phyloP scores from a whole-genome alignment of 2,329 filamentous ascomycete species.

The Arthrobotrys sphaeroides region DNA sequence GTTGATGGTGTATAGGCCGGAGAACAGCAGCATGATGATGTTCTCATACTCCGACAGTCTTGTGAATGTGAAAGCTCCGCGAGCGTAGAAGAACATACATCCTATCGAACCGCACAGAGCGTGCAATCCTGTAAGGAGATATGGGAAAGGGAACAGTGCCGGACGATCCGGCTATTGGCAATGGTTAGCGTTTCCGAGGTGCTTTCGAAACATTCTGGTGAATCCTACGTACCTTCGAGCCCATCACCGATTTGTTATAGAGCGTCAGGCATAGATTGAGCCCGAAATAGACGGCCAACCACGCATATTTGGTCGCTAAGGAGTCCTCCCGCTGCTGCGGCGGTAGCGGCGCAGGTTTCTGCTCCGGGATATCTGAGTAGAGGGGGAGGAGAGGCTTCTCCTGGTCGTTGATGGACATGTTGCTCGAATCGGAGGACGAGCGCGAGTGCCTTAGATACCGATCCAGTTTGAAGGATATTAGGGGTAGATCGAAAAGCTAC shows the following conservation, averaged over 20 bases:
- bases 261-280: slow-evolving; percentile 66
- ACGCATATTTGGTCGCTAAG: slow-evolving; percentile 63
- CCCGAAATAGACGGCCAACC: slow-evolving; percentile 67
- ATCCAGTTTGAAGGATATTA: slow-evolving; percentile 51
- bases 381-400: slow-evolving; percentile 52
- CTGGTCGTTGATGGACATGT: slow-evolving; percentile 49
- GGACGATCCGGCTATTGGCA: slow-evolving; percentile 33
- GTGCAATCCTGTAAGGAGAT: slow-evolving; percentile 70
- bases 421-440: slow-evolving; percentile 53
- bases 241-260: slow-evolving; percentile 70
- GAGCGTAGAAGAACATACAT: slow-evolving; percentile 66
- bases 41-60: slow-evolving; percentile 67
- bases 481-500: neutral
- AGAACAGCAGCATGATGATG: slow-evolving; percentile 69
- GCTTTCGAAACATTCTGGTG: neutral
- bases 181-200: slow-evolving; percentile 31
- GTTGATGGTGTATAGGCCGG: slow-evolving; percentile 71
- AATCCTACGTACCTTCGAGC: slow-evolving; percentile 56
- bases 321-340: slow-evolving; percentile 52
- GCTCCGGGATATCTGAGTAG: slow-evolving; percentile 47
- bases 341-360: slow-evolving; percentile 38
- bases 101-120: slow-evolving; percentile 69
- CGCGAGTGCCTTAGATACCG: slow-evolving; percentile 45
- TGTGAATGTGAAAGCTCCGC: slow-evolving; percentile 67
- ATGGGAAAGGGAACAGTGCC: slow-evolving; percentile 68